A percentile compares a stretch with the other conserved stretches of the same genome.
Evolutionary conservation across 2,329 filamentous ascomycete genomes (phyloP).

Genomic region (Mycogone perniciosa): DNA sequence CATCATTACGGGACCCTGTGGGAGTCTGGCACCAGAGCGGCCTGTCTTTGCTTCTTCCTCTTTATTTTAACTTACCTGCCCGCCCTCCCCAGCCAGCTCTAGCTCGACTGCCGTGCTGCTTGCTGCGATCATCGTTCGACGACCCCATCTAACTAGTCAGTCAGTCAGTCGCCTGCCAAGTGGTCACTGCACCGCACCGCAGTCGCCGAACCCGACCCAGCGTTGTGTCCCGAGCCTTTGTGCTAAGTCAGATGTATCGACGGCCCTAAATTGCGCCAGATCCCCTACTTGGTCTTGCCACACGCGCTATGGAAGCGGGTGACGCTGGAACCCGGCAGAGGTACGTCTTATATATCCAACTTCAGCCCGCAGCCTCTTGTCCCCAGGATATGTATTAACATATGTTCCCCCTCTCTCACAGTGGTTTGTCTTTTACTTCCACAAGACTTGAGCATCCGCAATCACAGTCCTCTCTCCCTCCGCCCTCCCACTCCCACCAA

Average conservation of each 20-base stretch:
- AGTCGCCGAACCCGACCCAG: conserved; percentile 11
- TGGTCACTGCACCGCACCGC: conserved; percentile 11
- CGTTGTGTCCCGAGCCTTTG: conserved; percentile 12
- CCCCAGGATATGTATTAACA: conserved; percentile 22
- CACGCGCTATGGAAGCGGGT: conserved; percentile 35
- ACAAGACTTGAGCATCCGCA: conserved; percentile 19
- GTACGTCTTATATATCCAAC: conserved; percentile 27
- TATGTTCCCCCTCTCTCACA: conserved; percentile 15
- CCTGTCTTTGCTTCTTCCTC: conserved; percentile 6
- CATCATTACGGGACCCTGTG: conserved; percentile 4
- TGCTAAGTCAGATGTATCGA: conserved; percentile 32
- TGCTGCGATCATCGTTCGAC: conserved; percentile 11
- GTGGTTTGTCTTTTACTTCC: conserved; percentile 21
- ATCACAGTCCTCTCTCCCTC: conserved; percentile 19
- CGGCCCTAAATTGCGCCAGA: conserved; percentile 30
- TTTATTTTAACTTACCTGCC: conserved; percentile 10
- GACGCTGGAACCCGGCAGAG: conserved; percentile 33
- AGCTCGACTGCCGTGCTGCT: conserved; percentile 7
- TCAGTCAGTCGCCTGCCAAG: conserved; percentile 1
- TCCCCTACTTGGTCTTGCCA: conserved; percentile 28
- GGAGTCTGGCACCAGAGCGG: not conserved
- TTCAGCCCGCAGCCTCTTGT: conserved; percentile 15
- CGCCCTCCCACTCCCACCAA: conserved; percentile 15
- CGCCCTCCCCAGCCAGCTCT: conserved; percentile 4
- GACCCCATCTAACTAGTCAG: conserved; percentile 6